These are phyloP conservation scores for Rhizophagus sp. DNA, from an alignment of 192 early-diverging fungal genomes.

Conservation along the genomic window DNA sequence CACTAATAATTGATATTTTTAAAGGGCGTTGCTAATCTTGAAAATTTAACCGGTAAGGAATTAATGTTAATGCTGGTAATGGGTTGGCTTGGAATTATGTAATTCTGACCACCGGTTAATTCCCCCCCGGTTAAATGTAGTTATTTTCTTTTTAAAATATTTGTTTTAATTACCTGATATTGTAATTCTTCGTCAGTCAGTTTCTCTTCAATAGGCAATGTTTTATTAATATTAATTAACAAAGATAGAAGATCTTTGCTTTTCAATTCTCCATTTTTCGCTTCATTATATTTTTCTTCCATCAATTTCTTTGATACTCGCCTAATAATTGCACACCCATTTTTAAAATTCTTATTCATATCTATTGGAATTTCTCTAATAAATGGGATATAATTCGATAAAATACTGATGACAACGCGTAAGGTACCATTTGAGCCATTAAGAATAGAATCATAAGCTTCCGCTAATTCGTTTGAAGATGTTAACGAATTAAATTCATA, in stretches of 20 bases:
- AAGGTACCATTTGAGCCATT: conserved; percentile 23
- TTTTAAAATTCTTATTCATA: conserved; percentile 1
- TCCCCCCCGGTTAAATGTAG: too few species aligned
- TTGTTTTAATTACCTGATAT: conserved; percentile 34
- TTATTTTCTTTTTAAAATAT: too few species aligned
- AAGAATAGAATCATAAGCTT: conserved; percentile 40
- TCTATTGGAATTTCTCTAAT: conserved; percentile 34
- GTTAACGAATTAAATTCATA: conserved; percentile 48
- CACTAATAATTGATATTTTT: too few species aligned
- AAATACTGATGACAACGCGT: conserved; percentile 30
- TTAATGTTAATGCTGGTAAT: too few species aligned
- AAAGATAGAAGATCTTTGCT: conserved; percentile 48
- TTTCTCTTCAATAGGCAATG: conserved; percentile 36
- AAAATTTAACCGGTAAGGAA: too few species aligned
- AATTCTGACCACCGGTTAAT: neutral
- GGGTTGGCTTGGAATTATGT: too few species aligned
- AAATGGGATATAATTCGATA: conserved; percentile 33
- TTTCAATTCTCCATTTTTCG: conserved; percentile 13
- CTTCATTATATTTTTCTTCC: conserved; percentile 34
- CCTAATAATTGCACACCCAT: conserved; percentile 35
- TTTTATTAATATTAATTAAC: conserved; percentile 45
- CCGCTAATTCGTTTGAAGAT: conserved; percentile 39
- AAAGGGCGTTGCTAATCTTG: too few species aligned
- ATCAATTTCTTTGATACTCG: conserved; percentile 42
- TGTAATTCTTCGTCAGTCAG: conserved; percentile 47